Conservation (phyloP, 129 eudicot species). For the Flaveria linearis region DNA sequence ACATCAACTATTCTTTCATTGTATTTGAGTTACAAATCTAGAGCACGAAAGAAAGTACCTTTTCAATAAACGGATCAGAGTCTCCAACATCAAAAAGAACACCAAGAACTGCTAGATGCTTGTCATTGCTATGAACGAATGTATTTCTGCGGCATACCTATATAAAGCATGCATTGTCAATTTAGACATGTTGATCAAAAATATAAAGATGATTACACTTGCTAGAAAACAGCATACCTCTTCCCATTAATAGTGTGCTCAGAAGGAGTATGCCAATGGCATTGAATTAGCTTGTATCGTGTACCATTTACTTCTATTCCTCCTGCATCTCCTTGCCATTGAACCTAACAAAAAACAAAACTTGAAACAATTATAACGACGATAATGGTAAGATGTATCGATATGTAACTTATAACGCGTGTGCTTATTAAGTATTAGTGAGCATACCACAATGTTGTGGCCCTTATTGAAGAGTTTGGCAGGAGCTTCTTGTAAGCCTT, state of each 20-base stretch:
- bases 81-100: slow-evolving; percentile 41
- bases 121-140: slow-evolving; percentile 42
- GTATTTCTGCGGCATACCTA: slow-evolving; percentile 51
- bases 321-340: slow-evolving; percentile 61
- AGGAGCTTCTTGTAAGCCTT: slow-evolving; percentile 42
- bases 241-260: slow-evolving; percentile 60
- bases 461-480: slow-evolving; percentile 41
- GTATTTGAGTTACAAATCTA: too few relatives aligned
- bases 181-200: background rate
- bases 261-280: slow-evolving; percentile 79
- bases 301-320: slow-evolving; percentile 43
- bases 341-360: slow-evolving; percentile 30
- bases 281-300: slow-evolving; percentile 42
- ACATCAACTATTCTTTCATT: too few relatives aligned
- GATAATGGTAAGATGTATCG: background rate
- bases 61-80: slow-evolving; percentile 44
- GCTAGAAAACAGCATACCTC: slow-evolving; percentile 25
- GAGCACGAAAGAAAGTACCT: slow-evolving; percentile 16
- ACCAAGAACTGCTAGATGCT: slow-evolving; percentile 38
- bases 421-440: background rate
- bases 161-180: background rate
- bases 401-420: background rate
- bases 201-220: background rate
- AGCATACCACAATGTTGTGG: slow-evolving; percentile 37
- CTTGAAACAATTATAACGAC: background rate